Base-by-base conservation (phyloP, 805 yeast species). In the Candida insectalens region DNA sequence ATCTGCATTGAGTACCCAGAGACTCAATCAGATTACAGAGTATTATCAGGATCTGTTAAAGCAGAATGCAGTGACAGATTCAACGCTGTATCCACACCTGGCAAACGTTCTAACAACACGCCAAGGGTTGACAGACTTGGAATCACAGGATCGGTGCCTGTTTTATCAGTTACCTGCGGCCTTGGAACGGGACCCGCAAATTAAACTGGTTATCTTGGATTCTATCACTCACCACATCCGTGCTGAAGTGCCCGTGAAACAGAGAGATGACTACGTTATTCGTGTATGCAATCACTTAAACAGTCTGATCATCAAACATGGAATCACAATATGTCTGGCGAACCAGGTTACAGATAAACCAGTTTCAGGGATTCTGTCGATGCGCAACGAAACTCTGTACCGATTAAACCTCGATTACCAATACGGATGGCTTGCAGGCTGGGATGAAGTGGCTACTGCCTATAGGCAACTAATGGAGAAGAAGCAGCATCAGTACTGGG, bases 181-280 rank as follows among this genome's bases (percentile, higher is more conserved):
- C 19, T 38, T 77, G 10, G 57, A 59, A 27, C 42, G 59, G 29
- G 50, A 58, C 21, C 41, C 51, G 9, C 53, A 57, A 1, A 62
- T 78, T 2, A 77, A 70, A 28, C 47, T 81, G 19, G 62, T 89
- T 0, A 66, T 85, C 2, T 63, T 88, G 7, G 97, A 89, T 54
- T 82, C 95, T 22, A 72, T 88, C 4, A 76, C 89, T 0, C 95
- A 84, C 47, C 94, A 82, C 52, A 53, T 87, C 21, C 60, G 94
- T 37, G 76, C 76, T 1, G 84, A 77, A 41, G 49, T 74, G 17
- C 64, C 57, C 27, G 59, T 63, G 27, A 53, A 66, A 14, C 57
- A 61, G 35, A 65, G 71, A 39, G 57, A 63, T 33, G 47, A 55
- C 32, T 67, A 71, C 41, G 46, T 69, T 15, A 55, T 59, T 19